These are phyloP conservation scores for Calonectria pauciramosa DNA, from an alignment of 2,329 filamentous ascomycete species.

Conservation along the genomic window DNA sequence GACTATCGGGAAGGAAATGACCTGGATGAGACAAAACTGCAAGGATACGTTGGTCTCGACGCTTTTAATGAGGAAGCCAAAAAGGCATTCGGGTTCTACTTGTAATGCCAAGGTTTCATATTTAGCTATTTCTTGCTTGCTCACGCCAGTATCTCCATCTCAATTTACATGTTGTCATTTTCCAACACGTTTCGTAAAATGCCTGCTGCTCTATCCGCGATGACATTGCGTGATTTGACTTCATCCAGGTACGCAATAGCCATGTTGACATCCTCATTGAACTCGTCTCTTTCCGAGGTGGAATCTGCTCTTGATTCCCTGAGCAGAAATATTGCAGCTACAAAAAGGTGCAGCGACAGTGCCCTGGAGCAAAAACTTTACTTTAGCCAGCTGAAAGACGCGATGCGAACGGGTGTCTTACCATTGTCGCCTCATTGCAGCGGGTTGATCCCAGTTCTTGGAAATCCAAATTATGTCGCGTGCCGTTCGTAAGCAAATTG, in stretches of 20 bases:
- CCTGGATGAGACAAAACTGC: constrained; percentile 26
- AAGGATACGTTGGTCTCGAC: constrained; percentile 31
- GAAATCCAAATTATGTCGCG: constrained; percentile 30
- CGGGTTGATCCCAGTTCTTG: constrained; percentile 29
- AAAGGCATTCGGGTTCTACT: constrained; percentile 28
- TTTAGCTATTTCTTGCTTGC: background rate
- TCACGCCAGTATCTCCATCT: background rate
- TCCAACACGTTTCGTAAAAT: constrained; percentile 12
- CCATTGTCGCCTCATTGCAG: constrained; percentile 30
- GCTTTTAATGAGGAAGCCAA: constrained; percentile 18
- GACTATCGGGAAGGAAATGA: constrained; percentile 23
- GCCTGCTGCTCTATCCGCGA: constrained; percentile 8
- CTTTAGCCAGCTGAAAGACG: background rate
- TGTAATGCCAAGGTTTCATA: background rate
- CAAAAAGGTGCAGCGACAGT: constrained; percentile 23
- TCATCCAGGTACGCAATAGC: constrained; percentile 20
- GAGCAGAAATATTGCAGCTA: constrained; percentile 14
- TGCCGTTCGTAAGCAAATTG: constrained; percentile 25
- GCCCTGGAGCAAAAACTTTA: background rate
- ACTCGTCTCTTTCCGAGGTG: background rate
- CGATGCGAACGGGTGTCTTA: background rate
- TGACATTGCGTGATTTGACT: constrained; percentile 18
- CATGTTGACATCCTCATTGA: constrained; percentile 3
- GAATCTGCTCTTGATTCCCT: constrained; percentile 13
- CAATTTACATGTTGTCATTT: background rate